A percentile compares a stretch with the other conserved stretches of the same genome.
These are phyloP conservation scores for Diaporthe aspalathi DNA, from an alignment of 2,329 filamentous ascomycete species.

Conservation along the genomic window DNA sequence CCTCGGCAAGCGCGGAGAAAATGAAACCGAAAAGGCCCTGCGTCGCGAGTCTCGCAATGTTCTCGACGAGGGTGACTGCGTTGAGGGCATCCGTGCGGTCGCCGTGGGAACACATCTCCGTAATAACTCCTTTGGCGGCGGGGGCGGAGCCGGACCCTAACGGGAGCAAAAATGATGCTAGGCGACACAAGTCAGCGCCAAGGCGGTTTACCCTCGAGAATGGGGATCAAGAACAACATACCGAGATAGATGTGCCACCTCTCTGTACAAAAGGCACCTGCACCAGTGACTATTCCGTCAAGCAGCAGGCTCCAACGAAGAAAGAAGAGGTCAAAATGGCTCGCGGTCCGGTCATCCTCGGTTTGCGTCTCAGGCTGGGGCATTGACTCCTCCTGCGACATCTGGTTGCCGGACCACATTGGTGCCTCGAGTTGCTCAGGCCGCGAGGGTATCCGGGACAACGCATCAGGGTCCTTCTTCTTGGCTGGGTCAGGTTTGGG, in stretches of 20 bases:
- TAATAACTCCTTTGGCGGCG: conserved; percentile 78
- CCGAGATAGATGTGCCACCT: conserved; percentile 77
- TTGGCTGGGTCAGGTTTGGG: conserved; percentile 44
- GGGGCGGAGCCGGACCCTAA: conserved; percentile 77
- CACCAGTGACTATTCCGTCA: conserved; percentile 72
- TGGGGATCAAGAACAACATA: conserved; percentile 43
- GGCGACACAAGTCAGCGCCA: not conserved
- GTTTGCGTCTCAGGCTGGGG: conserved; percentile 51
- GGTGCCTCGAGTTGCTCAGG: conserved; percentile 57
- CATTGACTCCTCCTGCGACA: conserved; percentile 55
- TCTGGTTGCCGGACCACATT: conserved; percentile 46
- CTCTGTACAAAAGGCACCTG: conserved; percentile 70
- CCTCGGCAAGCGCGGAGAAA: conserved; percentile 71
- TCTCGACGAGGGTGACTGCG: conserved; percentile 77
- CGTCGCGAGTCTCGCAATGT: conserved; percentile 72
- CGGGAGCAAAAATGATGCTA: conserved; percentile 72
- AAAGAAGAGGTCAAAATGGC: conserved; percentile 75
- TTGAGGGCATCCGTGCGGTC: conserved; percentile 75
- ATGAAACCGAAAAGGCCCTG: conserved; percentile 75
- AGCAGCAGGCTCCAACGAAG: conserved; percentile 73
- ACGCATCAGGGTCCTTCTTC: not conserved
- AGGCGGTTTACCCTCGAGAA: not conserved
- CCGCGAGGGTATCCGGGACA: conserved; percentile 48
- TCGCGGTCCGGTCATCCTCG: conserved; percentile 57
- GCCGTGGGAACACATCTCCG: conserved; percentile 73